These are phyloP conservation scores for Macrotyloma uniflorum DNA, from an alignment of 306 rosid species.

Conservation along the genomic window DNA sequence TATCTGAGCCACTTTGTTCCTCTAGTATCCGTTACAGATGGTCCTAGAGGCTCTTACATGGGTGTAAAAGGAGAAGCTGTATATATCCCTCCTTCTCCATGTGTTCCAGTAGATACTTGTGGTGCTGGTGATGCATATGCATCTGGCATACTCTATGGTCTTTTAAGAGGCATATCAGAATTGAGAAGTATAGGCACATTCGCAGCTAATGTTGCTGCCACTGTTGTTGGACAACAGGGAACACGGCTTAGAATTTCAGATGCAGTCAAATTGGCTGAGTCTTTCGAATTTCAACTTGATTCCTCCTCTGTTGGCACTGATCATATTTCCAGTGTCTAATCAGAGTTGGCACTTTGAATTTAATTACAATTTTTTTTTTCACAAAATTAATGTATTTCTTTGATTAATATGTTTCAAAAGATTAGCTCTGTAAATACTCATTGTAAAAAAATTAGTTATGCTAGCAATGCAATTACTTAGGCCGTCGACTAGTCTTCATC, in stretches of 20 bases:
- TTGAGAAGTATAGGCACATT: slow-evolving; percentile 77
- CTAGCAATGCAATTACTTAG: slow-evolving; percentile 38
- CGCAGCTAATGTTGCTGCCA: slow-evolving; percentile 85
- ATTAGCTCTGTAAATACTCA: slow-evolving; percentile 37
- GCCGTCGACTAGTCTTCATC: slow-evolving; percentile 1
- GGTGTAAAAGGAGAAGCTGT: slow-evolving; percentile 90
- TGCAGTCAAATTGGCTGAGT: slow-evolving; percentile 74
- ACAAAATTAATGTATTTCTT: slow-evolving; percentile 32
- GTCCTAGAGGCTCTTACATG: slow-evolving; percentile 78
- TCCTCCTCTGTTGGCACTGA: slow-evolving; percentile 60
- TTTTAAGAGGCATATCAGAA: slow-evolving; percentile 70
- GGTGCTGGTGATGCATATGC: slow-evolving; percentile 99
- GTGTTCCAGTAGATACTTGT: slow-evolving; percentile 88
- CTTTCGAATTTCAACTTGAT: slow-evolving; percentile 51
- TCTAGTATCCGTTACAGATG: slow-evolving; percentile 84
- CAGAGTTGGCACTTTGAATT: slow-evolving; percentile 23
- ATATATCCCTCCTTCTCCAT: slow-evolving; percentile 85
- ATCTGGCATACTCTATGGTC: slow-evolving; percentile 77
- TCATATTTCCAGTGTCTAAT: slow-evolving; percentile 71
- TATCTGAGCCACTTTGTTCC: slow-evolving; percentile 92
- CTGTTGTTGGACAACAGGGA: slow-evolving; percentile 94
- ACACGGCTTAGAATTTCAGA: slow-evolving; percentile 82
- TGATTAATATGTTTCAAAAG: slow-evolving; percentile 36
- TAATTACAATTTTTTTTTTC: slow-evolving; percentile 43
- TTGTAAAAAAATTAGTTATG: slow-evolving; percentile 22